These are phyloP conservation scores for Musa acuminata DNA, from an alignment of 176 grass and related monocot species.

Conservation along the genomic window DNA sequence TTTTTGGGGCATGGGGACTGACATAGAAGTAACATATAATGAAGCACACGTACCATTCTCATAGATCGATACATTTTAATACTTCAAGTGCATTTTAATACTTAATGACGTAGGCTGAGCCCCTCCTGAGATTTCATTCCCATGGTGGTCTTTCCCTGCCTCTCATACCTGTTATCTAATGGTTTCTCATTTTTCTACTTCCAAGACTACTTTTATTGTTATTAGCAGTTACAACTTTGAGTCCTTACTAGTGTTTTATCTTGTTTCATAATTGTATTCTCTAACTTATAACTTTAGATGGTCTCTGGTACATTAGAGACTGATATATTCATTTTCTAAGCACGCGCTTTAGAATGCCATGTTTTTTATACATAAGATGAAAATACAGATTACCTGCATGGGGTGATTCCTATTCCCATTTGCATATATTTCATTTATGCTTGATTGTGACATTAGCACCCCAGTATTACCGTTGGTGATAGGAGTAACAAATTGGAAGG, in stretches of 20 bases:
- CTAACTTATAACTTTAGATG: neutral
- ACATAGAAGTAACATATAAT: neutral
- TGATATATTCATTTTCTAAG: neutral
- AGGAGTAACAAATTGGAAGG: no score
- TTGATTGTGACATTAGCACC: no score
- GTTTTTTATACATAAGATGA: no score
- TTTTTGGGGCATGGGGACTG: neutral
- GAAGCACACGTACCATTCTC: neutral
- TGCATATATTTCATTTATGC: no score
- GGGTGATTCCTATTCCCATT: no score
- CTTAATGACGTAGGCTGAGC: neutral
- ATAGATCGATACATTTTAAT: neutral
- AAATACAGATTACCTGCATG: no score
- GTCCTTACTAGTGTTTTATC: neutral
- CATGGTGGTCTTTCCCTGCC: neutral
- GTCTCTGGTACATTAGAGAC: neutral
- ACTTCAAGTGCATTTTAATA: neutral
- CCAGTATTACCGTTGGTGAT: no score
- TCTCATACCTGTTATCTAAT: neutral
- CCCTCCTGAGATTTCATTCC: neutral
- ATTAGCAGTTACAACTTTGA: neutral
- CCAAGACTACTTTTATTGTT: neutral
- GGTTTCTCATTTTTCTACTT: neutral
- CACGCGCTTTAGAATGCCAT: no score
- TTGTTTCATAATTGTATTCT: neutral